Conservation (phyloP, 768 basidiomycete species). For the Tephrocybe sp. region DNA sequence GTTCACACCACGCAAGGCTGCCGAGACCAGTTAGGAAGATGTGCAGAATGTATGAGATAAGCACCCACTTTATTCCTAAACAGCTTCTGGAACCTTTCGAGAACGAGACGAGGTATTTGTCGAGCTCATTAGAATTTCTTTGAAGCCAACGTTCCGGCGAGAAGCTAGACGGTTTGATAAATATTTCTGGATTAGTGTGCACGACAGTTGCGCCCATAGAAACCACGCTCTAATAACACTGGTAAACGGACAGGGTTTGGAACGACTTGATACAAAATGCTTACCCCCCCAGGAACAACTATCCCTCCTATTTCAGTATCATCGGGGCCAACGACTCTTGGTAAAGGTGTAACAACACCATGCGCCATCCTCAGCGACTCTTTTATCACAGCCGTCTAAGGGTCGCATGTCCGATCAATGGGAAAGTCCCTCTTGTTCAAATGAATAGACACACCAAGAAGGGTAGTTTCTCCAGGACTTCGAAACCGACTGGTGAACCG, state of each 20-base stretch:
- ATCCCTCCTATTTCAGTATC: not conserved
- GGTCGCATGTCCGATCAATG: not conserved
- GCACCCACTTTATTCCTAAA: constrained; percentile 3
- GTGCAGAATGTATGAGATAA: not conserved
- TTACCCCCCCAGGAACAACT: not conserved
- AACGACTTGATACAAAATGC: not conserved
- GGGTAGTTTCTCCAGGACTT: constrained; percentile 3
- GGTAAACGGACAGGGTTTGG: not conserved
- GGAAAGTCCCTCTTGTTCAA: not conserved
- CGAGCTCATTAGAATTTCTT: not conserved
- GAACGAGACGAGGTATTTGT: not conserved
- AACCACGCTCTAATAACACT: not conserved
- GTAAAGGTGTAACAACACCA: constrained; percentile 5
- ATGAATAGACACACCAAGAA: not conserved
- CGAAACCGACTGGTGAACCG: constrained; percentile 18
- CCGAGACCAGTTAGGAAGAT: not conserved
- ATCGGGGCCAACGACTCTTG: constrained; percentile 1
- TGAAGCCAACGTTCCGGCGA: constrained; percentile 1
- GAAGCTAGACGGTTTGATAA: not conserved
- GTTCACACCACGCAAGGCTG: constrained; percentile 5
- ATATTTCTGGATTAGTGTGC: not conserved
- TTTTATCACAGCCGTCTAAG: constrained; percentile 4
- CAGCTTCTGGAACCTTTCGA: constrained; percentile 5
- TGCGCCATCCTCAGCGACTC: constrained; percentile 6
- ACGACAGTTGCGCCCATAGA: not conserved